A percentile compares a stretch with the other conserved stretches of the same genome.
phyloP scores from a whole-genome alignment of 129 eudicot species.

The sunflower (Helianthus annuus) region HanXRQr2.0-SUNRISE NC_035449.2:1442053-1442552 shows the following conservation, averaged over 20 bases:
- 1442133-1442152: slow-evolving; percentile 52
- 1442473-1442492: too few species aligned
- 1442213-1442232: slow-evolving; percentile 60
- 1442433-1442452: too few species aligned
- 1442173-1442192: slow-evolving; percentile 42
- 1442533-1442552: too few species aligned
- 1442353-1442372: too few species aligned
- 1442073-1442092: slow-evolving; percentile 8
- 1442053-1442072: background rate
- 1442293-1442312: slow-evolving; percentile 39
- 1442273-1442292: background rate
- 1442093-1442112: slow-evolving; percentile 10
- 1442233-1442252: slow-evolving; percentile 45
- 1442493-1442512: too few species aligned
- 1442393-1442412: too few species aligned
- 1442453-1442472: too few species aligned
- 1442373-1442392: too few species aligned
- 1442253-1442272: slow-evolving; percentile 42
- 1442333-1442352: too few species aligned
- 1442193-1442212: slow-evolving; percentile 50
- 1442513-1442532: too few species aligned
- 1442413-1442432: too few species aligned
- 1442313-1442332: too few species aligned
- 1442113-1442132: slow-evolving; percentile 37
- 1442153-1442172: slow-evolving; percentile 38